A percentile compares a stretch with the other conserved stretches of the same genome.
phyloP scores from a whole-genome alignment of 371 early-diverging fungal genomes.

The Mucor velutinosus region DNA sequence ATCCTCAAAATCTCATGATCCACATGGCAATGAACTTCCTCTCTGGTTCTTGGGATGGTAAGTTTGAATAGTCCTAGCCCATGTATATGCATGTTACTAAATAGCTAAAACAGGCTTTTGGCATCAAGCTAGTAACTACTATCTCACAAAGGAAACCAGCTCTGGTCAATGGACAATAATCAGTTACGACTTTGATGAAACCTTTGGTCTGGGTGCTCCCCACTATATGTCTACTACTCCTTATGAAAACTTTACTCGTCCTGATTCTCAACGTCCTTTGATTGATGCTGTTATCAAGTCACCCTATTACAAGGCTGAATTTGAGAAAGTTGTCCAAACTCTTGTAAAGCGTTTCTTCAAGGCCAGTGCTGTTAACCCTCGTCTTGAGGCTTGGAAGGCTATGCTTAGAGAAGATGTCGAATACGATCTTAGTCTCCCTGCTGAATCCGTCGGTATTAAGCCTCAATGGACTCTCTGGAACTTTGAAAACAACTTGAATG shows the following conservation, averaged over 20 bases:
- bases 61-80: not conserved
- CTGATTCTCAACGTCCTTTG: slow-evolving; percentile 35
- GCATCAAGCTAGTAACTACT: slow-evolving; percentile 52
- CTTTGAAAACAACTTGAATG: slow-evolving; percentile 45
- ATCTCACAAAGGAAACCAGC: slow-evolving; percentile 44
- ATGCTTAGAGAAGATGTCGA: slow-evolving; percentile 54
- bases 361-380: slow-evolving; percentile 44
- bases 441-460: slow-evolving; percentile 38
- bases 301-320: slow-evolving; percentile 39
- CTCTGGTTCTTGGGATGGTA: slow-evolving; percentile 50
- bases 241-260: slow-evolving; percentile 37
- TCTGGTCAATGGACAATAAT: slow-evolving; percentile 49
- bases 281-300: slow-evolving; percentile 41
- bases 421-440: slow-evolving; percentile 40
- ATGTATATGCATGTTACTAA: too few species aligned
- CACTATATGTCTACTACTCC: slow-evolving; percentile 38
- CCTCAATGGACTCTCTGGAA: slow-evolving; percentile 42
- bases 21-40: slow-evolving; percentile 52
- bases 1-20: slow-evolving; percentile 43
- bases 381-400: slow-evolving; percentile 42
- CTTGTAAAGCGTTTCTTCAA: slow-evolving; percentile 53
- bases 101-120: slow-evolving; percentile 22
- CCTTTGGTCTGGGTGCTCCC: slow-evolving; percentile 44
- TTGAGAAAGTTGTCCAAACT: slow-evolving; percentile 47
- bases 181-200: slow-evolving; percentile 60